Base-by-base conservation (phyloP, 139 green algal genomes). In the Edaphochlamys debaryana region DNA sequence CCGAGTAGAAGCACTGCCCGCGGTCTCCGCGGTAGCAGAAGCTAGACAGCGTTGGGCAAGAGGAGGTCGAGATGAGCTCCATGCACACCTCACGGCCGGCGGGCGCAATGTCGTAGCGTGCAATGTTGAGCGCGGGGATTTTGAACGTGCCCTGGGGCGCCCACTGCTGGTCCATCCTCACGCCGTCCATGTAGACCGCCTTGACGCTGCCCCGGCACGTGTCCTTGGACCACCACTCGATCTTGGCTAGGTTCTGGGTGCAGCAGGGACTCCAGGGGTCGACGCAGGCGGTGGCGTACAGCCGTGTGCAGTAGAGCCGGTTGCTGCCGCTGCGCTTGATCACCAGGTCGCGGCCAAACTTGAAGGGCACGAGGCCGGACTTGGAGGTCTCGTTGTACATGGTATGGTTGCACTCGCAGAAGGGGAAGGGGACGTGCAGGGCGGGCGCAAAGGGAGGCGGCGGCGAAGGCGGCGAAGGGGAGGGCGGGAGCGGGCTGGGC, bases 51-150 rank as follows among this genome's bases (percentile, higher is more conserved):
- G 74, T 80, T 38, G 74, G 74, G 58, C 74, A 80, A 7, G 74
- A 19, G 9, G 37, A 42, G 5, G 29, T 62, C 38, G 58, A 38
- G 20, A 40, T 25, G 11, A 80, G 58, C 41, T 80, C 74, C 58
- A 80, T 30, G 67, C 74, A 80, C 56, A 80, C 27, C 74, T 70
- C 6, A 17, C 56, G 74, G n/a, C 74, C 74, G 13, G 9, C 7
- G 4, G 56, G 11, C 17, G 74, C 58, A 13, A 80, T 38, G 4
- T 56, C 54, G 3, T 8, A 13, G 13, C 6, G 2, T 5, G 62
- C 62, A 11, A 68, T 22, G n/a, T 68, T 68, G 62, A 68, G n/a
- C 17, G 62, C 62, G 1, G 62, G 62, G 62, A 68, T 68, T 32
- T 68, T 38, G 7, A 68, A 40, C 1, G 62, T 27, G 20, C 27